These are phyloP conservation scores for Pseudogymnoascus sp. DNA, from an alignment of 2,329 filamentous ascomycete species.

Conservation along the genomic window DNA sequence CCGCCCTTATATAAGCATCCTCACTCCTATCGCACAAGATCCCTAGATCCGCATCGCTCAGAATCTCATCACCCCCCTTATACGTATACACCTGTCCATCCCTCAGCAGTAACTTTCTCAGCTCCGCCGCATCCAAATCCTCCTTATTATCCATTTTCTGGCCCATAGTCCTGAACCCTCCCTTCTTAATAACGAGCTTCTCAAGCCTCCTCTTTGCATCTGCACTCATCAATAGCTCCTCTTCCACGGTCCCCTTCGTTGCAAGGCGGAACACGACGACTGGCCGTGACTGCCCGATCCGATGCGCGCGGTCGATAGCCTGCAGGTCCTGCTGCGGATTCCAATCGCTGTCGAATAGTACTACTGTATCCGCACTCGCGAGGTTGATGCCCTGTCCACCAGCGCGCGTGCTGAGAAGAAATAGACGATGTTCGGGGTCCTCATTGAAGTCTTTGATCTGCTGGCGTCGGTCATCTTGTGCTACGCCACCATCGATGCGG, in stretches of 20 bases:
- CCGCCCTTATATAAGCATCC: constrained; percentile 60
- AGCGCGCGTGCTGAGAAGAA: constrained; percentile 82
- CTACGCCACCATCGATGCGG: constrained; percentile 83
- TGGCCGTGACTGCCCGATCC: constrained; percentile 86
- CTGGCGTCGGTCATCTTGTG: constrained; percentile 61
- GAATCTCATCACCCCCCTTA: constrained; percentile 54
- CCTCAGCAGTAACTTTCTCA: constrained; percentile 56
- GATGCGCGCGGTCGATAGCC: constrained; percentile 88
- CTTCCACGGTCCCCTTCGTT: constrained; percentile 87
- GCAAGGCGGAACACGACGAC: constrained; percentile 92
- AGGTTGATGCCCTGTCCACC: constrained; percentile 95
- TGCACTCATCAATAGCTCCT: constrained; percentile 75
- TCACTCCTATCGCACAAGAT: constrained; percentile 67
- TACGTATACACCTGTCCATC: constrained; percentile 62
- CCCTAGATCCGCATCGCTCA: constrained; percentile 69
- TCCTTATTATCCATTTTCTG: constrained; percentile 47
- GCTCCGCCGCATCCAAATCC: constrained; percentile 50
- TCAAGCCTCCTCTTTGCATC: constrained; percentile 89
- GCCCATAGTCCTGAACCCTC: constrained; percentile 65
- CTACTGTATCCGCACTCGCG: constrained; percentile 82
- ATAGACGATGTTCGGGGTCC: constrained; percentile 61
- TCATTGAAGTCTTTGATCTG: constrained; percentile 71
- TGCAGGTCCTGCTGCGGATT: constrained; percentile 97
- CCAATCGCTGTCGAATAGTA: constrained; percentile 85
- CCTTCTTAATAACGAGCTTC: constrained; percentile 92